These are phyloP conservation scores for Naegleria gruberi DNA, from an alignment of 208 protist genomes.

Conservation along the genomic window DNA sequence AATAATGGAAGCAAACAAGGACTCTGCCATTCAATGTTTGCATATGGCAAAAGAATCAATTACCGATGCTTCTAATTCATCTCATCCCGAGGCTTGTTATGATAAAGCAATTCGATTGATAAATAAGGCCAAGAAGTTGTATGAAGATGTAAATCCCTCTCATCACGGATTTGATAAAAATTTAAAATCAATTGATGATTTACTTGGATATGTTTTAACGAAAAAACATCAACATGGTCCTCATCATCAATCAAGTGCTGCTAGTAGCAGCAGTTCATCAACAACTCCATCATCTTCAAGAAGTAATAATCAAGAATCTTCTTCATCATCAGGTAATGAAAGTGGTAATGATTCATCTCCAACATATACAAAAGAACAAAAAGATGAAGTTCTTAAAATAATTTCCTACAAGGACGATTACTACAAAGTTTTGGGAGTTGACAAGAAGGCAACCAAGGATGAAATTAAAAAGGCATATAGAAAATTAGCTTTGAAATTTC, in stretches of 20 bases:
- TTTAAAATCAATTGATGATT: not conserved
- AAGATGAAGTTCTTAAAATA: not conserved
- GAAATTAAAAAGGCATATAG: conserved; percentile 68
- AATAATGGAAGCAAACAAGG: not conserved
- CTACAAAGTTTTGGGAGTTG: conserved; percentile 65
- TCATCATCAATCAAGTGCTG: not conserved
- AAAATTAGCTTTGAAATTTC: conserved; percentile 60
- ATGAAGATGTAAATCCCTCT: not conserved
- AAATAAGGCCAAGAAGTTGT: not conserved
- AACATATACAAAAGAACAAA: not conserved
- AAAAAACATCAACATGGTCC: not conserved
- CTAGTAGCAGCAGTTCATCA: not conserved
- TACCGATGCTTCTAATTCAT: not conserved
- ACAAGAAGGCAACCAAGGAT: conserved; percentile 47
- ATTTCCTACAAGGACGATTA: conserved; percentile 30
- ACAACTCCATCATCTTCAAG: not conserved
- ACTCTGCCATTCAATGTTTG: not conserved
- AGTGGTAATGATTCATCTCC: not conserved
- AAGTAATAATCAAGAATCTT: not conserved
- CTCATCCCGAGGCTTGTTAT: not conserved
- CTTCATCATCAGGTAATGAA: not conserved
- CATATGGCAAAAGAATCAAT: not conserved
- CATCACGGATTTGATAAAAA: not conserved
- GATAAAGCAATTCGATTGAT: not conserved
- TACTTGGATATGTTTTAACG: not conserved